Evolutionary conservation across 2,329 filamentous ascomycete genomes (phyloP), one percentile per base, ranked within the genome.

Genomic region (Aspergillus floridensis): DNA sequence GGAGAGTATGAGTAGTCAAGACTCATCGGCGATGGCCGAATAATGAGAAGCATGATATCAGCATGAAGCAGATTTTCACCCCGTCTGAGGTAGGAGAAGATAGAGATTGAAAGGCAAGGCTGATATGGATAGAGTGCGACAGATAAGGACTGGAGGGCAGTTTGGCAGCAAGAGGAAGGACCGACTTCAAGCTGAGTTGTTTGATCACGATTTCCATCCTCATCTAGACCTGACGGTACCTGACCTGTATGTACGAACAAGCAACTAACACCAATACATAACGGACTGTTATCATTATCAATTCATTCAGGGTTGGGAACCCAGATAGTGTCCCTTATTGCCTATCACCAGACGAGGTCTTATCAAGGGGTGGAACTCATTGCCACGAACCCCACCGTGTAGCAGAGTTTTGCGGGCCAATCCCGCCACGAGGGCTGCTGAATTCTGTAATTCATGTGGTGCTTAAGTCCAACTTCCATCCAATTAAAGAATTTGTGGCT

Each of bases 291-390:
- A 55, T 55, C 53, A 55, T 55, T 56, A 56, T 59, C 52, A 59
- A 55, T 47, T 46, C 55, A 26, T 47, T 50, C 52, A 46, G 57
- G 29, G 24, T 51, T 59, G 19, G 19, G 14, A 47, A 48, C 19
- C 32, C 14, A 22, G 35, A 38, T 35, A 49, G 38, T 41, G 38
- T 59, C 38, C 14, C 38, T 19, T 16, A 7, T 44, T 44, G 38
- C 60, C 60, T 62, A 62, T 62, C 60, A 62, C 14, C 53, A 54
- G 35, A 16, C 44, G 29, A 49, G 32, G 21, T 46, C 59, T 61
- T 61, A 61, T 61, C 59, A 55, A 35, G 50, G 21, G 6, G 53
- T 55, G 53, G 53, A 31, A 12, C 32, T 35, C 41, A 16, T 55
- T 44, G 53, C 53, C 53, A 55, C 53, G 19, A 7, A 46, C n/a